Conservation (phyloP, 1,284 basidiomycete genomes). For the Boletus subluridellus region DNA sequence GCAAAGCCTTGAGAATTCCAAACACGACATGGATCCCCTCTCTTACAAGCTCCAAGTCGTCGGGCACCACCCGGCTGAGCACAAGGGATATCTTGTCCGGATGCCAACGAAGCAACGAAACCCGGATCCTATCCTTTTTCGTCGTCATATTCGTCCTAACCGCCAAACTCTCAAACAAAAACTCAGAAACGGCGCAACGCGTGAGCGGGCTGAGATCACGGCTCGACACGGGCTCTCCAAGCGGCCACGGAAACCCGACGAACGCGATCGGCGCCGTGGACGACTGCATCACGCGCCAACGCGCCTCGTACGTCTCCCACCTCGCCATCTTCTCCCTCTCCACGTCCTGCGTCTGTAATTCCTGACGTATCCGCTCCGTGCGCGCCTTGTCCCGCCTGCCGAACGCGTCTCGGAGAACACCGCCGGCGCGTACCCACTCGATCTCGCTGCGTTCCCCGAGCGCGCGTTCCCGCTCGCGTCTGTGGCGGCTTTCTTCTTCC, state of each 20-base stretch:
- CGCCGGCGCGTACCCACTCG: constrained; percentile 57
- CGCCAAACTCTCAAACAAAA: constrained; percentile 50
- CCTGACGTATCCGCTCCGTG: constrained; percentile 36
- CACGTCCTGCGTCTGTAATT: constrained; percentile 21
- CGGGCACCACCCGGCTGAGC: constrained; percentile 47
- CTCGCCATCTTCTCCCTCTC: constrained; percentile 25
- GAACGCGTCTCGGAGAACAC: constrained; percentile 47
- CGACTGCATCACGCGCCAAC: constrained; percentile 42
- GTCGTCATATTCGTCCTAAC: constrained; percentile 42
- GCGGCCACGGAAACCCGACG: constrained; percentile 60
- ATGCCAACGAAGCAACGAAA: constrained; percentile 66
- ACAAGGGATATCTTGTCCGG: constrained; percentile 64
- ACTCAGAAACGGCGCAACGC: constrained; percentile 44
- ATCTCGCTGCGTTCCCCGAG: constrained; percentile 45
- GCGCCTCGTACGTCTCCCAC: constrained; percentile 51
- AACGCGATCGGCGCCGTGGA: constrained; percentile 34
- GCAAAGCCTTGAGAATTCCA: constrained; percentile 27
- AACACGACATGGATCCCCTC: constrained; percentile 38
- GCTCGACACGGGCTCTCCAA: constrained; percentile 30
- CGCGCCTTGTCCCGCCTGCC: constrained; percentile 50
- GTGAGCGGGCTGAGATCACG: constrained; percentile 39
- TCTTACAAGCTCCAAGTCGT: constrained; percentile 49
- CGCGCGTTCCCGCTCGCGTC: constrained; percentile 31
- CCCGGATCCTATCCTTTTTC: constrained; percentile 53
- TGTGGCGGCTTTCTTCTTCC: constrained; percentile 22